A percentile compares a stretch with the other conserved stretches of the same genome.
Evolutionary conservation across 257 asterid genomes (phyloP).

Genomic region (Forsythia suspensa): DNA sequence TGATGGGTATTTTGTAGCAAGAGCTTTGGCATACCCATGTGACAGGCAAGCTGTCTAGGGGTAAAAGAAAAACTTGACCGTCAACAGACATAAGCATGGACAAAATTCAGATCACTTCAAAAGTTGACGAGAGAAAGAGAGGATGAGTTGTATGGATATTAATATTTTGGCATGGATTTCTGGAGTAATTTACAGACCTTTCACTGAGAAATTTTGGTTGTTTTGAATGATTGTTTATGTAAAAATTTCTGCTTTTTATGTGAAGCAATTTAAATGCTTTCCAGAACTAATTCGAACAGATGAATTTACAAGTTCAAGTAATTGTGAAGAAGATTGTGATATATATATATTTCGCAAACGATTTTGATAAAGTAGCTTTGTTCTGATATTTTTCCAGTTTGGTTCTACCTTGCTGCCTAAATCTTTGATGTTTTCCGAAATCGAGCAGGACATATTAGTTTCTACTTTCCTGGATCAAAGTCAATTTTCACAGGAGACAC

Average conservation of each 20-base stretch:
- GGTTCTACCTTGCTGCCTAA: not conserved
- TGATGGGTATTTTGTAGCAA: not conserved
- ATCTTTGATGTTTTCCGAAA: not conserved
- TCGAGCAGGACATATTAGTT: slow-evolving; percentile 78
- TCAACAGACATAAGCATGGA: not conserved
- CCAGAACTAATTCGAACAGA: not conserved
- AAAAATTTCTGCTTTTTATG: not conserved
- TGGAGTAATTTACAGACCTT: not conserved
- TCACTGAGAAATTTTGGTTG: not conserved
- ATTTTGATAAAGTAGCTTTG: not conserved
- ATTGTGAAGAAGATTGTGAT: not conserved
- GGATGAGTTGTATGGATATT: not conserved
- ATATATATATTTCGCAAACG: not conserved
- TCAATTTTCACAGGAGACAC: slow-evolving; percentile 94
- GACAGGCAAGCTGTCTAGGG: not conserved
- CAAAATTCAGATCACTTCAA: not conserved
- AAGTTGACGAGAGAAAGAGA: not conserved
- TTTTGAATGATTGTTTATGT: not conserved
- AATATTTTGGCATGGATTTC: not conserved
- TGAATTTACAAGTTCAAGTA: not conserved
- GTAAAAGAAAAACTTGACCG: not conserved
- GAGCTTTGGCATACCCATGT: not conserved
- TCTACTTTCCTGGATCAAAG: slow-evolving; percentile 84
- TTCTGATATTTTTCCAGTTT: not conserved
- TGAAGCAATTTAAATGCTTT: not conserved